A percentile compares a stretch with the other conserved stretches of the same genome.
Conservation (phyloP, 108 stramenopile genomes). For the Epipyxis sp. region DNA sequence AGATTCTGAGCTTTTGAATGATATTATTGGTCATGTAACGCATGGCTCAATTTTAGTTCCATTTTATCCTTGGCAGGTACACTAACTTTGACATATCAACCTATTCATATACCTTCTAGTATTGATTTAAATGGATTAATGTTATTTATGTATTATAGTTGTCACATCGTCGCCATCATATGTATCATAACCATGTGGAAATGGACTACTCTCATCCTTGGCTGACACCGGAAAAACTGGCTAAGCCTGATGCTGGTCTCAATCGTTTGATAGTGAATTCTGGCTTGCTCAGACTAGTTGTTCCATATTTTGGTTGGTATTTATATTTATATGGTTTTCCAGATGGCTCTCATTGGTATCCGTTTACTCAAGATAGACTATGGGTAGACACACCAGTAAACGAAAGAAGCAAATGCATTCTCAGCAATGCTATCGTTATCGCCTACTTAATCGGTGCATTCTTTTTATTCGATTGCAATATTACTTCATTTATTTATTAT, state of each 20-base stretch:
- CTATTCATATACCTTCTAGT: too few species aligned
- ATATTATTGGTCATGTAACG: conserved; percentile 49
- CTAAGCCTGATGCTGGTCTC: too few species aligned
- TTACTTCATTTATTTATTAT: conserved; percentile 48
- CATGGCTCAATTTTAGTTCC: conserved; percentile 51
- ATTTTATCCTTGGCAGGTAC: conserved; percentile 55
- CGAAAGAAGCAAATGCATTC: conserved; percentile 52
- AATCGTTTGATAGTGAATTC: too few species aligned
- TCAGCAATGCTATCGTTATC: conserved; percentile 54
- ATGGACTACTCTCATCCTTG: conserved; percentile 57
- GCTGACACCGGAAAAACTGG: conserved; percentile 25
- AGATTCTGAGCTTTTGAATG: conserved; percentile 35
- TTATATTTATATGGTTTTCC: background rate
- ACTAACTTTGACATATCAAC: too few species aligned
- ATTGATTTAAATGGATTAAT: too few species aligned
- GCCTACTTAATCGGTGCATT: conserved; percentile 60
- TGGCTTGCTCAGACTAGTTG: conserved; percentile 27
- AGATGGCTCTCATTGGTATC: background rate
- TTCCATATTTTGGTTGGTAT: background rate
- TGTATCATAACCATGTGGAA: conserved; percentile 56
- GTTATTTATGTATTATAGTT: too few species aligned
- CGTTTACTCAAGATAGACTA: conserved; percentile 42
- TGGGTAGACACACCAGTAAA: conserved; percentile 60
- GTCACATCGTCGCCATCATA: conserved; percentile 55
- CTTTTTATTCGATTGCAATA: conserved; percentile 51